Conservation (phyloP, 2,329 filamentous ascomycete genomes). For the Fusarium luffae region DNA sequence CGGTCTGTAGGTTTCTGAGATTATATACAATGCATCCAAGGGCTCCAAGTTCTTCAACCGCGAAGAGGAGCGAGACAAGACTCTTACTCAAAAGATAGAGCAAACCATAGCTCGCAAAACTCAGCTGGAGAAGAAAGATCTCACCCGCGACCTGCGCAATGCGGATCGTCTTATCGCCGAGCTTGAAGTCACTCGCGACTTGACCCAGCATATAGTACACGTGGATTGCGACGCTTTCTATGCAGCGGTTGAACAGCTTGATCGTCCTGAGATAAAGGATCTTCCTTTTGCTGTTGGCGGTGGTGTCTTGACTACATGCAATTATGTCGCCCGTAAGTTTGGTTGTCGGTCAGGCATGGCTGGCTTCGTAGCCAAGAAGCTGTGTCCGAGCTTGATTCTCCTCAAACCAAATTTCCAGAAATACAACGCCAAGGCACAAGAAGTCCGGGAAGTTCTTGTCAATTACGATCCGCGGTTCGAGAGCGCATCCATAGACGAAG, state of each 20-base stretch:
- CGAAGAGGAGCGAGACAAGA: slow-evolving; percentile 84
- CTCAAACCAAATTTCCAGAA: slow-evolving; percentile 90
- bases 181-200: slow-evolving; percentile 80
- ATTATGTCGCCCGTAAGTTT: slow-evolving; percentile 90
- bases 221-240: slow-evolving; percentile 99
- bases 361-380: slow-evolving; percentile 91
- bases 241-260: slow-evolving; percentile 88
- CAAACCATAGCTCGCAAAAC: slow-evolving; percentile 80
- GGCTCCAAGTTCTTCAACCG: slow-evolving; percentile 96
- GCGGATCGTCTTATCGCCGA: slow-evolving; percentile 85
- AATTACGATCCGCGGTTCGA: slow-evolving; percentile 93
- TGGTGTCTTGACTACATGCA: slow-evolving; percentile 75
- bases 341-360: slow-evolving; percentile 97
- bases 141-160: slow-evolving; percentile 76
- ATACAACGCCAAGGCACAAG: slow-evolving; percentile 88
- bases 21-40: slow-evolving; percentile 97
- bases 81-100: slow-evolving; percentile 86
- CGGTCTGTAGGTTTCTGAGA: slow-evolving; percentile 78
- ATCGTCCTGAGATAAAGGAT: slow-evolving; percentile 84
- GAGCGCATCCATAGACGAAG: slow-evolving; percentile 94
- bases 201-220: slow-evolving; percentile 88
- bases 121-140: slow-evolving; percentile 78
- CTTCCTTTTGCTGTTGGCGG: slow-evolving; percentile 90
- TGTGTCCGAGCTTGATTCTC: slow-evolving; percentile 87
- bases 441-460: slow-evolving; percentile 83